Evolutionary conservation across 805 yeast genomes (phyloP), one percentile per base, ranked within the genome.

Genomic region (Priceomyces castillae): DNA sequence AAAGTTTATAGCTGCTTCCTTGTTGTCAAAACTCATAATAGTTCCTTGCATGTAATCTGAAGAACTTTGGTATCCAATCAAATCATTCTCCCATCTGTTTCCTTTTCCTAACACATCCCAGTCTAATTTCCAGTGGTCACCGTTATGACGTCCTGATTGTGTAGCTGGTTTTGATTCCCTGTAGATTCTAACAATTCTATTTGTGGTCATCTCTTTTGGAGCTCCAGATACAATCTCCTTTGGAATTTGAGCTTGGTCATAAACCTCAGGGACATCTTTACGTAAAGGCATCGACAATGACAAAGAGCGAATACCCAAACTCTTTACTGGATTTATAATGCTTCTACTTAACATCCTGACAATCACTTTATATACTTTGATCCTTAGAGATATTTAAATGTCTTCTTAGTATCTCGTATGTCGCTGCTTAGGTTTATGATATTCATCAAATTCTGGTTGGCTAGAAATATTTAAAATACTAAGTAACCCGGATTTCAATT

Each of bases 81-180:
- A 72, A 61, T 86, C 92, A 65, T 87, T 87, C 61, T 87, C 96
- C 95, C 95, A 87, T 61, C 94, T 73, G 71, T 87, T 81, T 17
- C 85, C 87, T 57, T 82, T 80, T 36, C 81, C 81, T 44, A 83
- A 67, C 34, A 86, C 77, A 58, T 88, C 95, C 92, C 94, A 87
- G 65, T 87, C 95, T 44, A 87, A 59, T 56, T 79, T 81, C 96
- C 96, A 87, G 52, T 58, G 62, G 43, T 67, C 62, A 15, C 77
- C 73, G 56, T 78, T 75, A 54, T 71, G 68, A 44, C 65, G 62
- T 10, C 90, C 88, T 28, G 87, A 80, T 69, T 87, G 96, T 14
- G 90, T 87, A 30, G 95, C 95, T 12, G 88, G 73, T 65, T 85
- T 84, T 48, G 89, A 66, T 58, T 84, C 89, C 62, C 83, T 77